Base-by-base conservation (phyloP, 306 rosid species). In the Cicer bijugum region DNA sequence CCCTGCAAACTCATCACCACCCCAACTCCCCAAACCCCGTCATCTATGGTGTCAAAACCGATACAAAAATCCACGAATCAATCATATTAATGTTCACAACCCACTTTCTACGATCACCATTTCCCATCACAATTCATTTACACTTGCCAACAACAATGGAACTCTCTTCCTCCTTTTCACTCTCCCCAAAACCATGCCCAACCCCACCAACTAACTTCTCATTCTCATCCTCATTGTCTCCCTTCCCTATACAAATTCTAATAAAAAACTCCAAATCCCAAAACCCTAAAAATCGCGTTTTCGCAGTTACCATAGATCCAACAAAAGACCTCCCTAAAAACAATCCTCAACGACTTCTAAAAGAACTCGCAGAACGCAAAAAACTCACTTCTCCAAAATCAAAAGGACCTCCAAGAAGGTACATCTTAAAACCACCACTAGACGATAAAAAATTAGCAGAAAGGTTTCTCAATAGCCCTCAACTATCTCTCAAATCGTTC, bases 381-480 rank as follows among this genome's bases (percentile, higher is more conserved):
- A 84, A 82, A 75, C 78, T 76, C 17, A 88, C 88, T n/a, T 85
- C 96, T 9, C 95, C 96, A 1, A 94, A 85, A 78, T 88, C 86
- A 58, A 91, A 87, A 71, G 83, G 78, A 0, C 96, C 95, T 1
- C 92, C 97, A 0, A 87, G 83, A 75, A 85, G 83, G 70, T 91
- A 75, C 84, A 82, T 94, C 39, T 76, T 94, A 17, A 79, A 87
- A 17, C 99, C 99, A 4, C 99, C 99, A 15, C 50, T 94, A 46
- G 96, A 94, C 16, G 99, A 94, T 72, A 82, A 86, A 52, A 94
- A 83, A 77, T 74, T 94, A 59, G 86, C 99, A 0, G 82, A 91
- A 23, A 76, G 96, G 79, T 91, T 94, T 63, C 99, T 94, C 62
- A 87, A 86, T 35, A 91, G 96, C 84, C 99, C 99, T 0, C 97